Base-by-base conservation (phyloP, 1,139 yeast species). In the Lodderomyces pseudojiufengensis region DNA sequence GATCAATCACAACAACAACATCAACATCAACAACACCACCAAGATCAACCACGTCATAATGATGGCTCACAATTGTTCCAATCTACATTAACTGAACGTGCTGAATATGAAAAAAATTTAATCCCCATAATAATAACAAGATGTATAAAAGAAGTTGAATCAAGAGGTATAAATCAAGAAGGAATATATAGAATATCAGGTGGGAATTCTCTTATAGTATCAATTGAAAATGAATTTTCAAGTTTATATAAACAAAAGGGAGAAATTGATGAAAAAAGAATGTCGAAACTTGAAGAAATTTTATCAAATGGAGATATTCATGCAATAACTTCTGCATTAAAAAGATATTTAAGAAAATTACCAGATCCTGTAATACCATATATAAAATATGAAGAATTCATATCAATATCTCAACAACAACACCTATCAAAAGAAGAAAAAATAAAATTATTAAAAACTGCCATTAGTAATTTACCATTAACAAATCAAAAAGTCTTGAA, bases 101-200 rank as follows among this genome's bases (percentile, higher is more conserved):
- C 85, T 7, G 63, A 63, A 12, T 71, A 62, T 45, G 97, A 92
- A 52, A 71, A 73, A 13, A 65, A 73, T 15, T 47, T 55, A 3
- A 71, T 87, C 8, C 98, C 98, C 5, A 59, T 77, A 43, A 76
- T 92, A 29, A 73, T 92, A 9, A 66, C 81, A 9, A 70, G 79
- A 39, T 87, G 97, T 60, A 61, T 88, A n/a, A 64, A 67, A 26
- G 95, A 84, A 50, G 87, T 92, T 33, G 96, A 90, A 59, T 54
- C 57, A 29, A 65, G 88, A 44, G 90, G 95, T 8, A 55, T 85
- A 48, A 78, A 71, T 32, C 64, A 70, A 55, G 97, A 90, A 59
- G 98, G 98, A 5, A 74, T 92, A 27, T 92, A 92, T 62, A 73
- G 98, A 49, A 84, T 90, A 46, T 84, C 95, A 15, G 98, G 97